These are phyloP conservation scores for Polychytrium aggregatum DNA, from an alignment of 192 early-diverging fungal genomes.

Conservation along the genomic window DNA sequence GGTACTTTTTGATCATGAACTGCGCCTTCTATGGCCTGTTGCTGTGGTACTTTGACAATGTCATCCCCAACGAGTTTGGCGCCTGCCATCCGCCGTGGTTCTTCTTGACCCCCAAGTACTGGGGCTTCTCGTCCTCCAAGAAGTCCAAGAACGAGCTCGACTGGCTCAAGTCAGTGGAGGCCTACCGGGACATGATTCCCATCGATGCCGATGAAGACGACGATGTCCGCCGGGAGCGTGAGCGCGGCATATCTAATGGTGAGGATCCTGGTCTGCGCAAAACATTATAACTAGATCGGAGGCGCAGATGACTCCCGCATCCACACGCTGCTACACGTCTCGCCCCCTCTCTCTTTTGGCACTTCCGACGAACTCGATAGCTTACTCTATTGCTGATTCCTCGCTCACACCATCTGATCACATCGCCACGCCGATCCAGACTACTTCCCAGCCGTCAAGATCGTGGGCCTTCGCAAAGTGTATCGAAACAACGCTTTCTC, in stretches of 20 bases:
- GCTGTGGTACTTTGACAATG: conserved; percentile 61
- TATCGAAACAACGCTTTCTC: conserved; percentile 18
- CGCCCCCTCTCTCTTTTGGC: too few relatives aligned
- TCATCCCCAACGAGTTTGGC: conserved; percentile 74
- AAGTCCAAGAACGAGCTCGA: conserved; percentile 7
- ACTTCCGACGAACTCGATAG: too few relatives aligned
- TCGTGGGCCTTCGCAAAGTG: conserved; percentile 35
- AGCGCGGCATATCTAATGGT: conserved; percentile 26
- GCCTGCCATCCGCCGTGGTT: conserved; percentile 39
- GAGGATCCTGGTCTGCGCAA: too few relatives aligned
- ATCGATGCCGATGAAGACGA: conserved; percentile 30
- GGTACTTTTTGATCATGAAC: conserved; percentile 57
- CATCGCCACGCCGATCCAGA: background rate
- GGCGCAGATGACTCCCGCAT: too few relatives aligned
- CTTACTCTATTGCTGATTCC: too few relatives aligned
- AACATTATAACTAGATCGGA: too few relatives aligned
- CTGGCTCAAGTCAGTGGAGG: conserved; percentile 23
- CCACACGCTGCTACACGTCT: too few relatives aligned
- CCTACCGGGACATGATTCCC: background rate
- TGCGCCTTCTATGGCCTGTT: conserved; percentile 44
- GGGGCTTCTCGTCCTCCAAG: conserved; percentile 33
- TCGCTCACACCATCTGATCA: too few relatives aligned
- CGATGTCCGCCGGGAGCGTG: conserved; percentile 34
- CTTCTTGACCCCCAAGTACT: conserved; percentile 57
- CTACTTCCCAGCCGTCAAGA: conserved; percentile 22